phyloP scores from a whole-genome alignment of 75 land plant genomes.

The Gnetum montanum region DNA sequence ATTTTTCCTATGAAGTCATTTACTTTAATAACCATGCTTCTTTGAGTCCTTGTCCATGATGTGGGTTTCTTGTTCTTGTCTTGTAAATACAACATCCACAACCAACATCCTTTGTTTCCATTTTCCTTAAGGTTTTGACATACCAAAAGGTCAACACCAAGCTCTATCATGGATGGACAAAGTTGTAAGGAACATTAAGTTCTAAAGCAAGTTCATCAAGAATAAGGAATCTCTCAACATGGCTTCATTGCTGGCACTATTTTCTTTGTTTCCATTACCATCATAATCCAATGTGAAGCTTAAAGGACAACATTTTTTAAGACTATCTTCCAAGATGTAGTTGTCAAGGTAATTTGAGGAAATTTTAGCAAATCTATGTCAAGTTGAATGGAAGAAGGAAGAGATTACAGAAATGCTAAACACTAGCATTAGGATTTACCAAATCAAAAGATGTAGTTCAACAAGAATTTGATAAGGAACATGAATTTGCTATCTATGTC shows the following conservation, averaged over 20 bases:
- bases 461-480: slow-evolving; percentile 6
- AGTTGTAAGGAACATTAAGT: slow-evolving; percentile 41
- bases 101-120: no score
- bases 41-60: no score
- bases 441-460: slow-evolving; percentile 1
- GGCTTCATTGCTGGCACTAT: slow-evolving; percentile 1
- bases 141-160: no score
- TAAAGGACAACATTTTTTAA: no score
- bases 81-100: no score
- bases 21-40: no score
- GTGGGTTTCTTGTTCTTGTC: no score
- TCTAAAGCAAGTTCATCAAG: slow-evolving; percentile 65
- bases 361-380: slow-evolving; percentile 32
- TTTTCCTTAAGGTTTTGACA: no score
- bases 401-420: slow-evolving; percentile 30
- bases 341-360: slow-evolving; percentile 36
- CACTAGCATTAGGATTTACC: slow-evolving; percentile 3
- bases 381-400: slow-evolving; percentile 59
- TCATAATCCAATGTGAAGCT: no score
- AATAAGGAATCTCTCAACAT: background rate
- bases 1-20: no score
- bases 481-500: slow-evolving; percentile 21
- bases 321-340: slow-evolving; percentile 1
- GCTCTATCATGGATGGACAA: slow-evolving; percentile 67
- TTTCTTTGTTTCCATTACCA: background rate